phyloP scores from a whole-genome alignment of 345 rosid species.

The Hibiscus mutabilis region DNA sequence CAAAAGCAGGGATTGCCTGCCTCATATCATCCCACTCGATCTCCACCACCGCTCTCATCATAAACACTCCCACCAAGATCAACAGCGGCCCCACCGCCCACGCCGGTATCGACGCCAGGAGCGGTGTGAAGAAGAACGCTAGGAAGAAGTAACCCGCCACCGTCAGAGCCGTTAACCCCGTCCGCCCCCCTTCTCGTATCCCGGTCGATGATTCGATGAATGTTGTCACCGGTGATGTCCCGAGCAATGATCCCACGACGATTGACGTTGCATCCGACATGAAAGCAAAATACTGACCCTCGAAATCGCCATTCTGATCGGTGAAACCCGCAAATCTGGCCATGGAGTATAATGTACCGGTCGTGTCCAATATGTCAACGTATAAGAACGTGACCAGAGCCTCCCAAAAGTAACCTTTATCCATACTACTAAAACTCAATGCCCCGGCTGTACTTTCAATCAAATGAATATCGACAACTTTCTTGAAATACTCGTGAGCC shows the following conservation, averaged over 20 bases:
- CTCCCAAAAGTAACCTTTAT: slow-evolving; percentile 72
- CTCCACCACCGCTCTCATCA: slow-evolving; percentile 92
- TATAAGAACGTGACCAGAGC: slow-evolving; percentile 76
- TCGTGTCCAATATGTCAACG: slow-evolving; percentile 83
- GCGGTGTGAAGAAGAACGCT: slow-evolving; percentile 79
- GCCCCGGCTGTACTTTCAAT: slow-evolving; percentile 75
- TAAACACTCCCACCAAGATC: slow-evolving; percentile 84
- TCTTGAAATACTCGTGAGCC: slow-evolving; percentile 65
- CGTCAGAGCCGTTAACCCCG: slow-evolving; percentile 78
- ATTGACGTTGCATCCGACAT: slow-evolving; percentile 86
- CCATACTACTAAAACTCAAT: slow-evolving; percentile 52
- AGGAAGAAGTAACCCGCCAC: slow-evolving; percentile 73
- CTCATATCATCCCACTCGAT: slow-evolving; percentile 88
- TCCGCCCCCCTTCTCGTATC: slow-evolving; percentile 79
- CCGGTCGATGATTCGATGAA: slow-evolving; percentile 90
- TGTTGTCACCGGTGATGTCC: slow-evolving; percentile 84
- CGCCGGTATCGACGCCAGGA: slow-evolving; percentile 77
- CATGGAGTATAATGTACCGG: slow-evolving; percentile 87
- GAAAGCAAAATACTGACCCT: slow-evolving; percentile 87
- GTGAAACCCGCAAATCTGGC: slow-evolving; percentile 81
- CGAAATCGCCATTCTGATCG: slow-evolving; percentile 55
- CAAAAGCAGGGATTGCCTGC: slow-evolving; percentile 80
- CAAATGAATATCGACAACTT: slow-evolving; percentile 68
- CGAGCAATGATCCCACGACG: slow-evolving; percentile 75
- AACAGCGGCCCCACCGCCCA: slow-evolving; percentile 99